Evolutionary conservation across 1,139 yeast species (phyloP).

Genomic region (Yamadazyma diospyri): DNA sequence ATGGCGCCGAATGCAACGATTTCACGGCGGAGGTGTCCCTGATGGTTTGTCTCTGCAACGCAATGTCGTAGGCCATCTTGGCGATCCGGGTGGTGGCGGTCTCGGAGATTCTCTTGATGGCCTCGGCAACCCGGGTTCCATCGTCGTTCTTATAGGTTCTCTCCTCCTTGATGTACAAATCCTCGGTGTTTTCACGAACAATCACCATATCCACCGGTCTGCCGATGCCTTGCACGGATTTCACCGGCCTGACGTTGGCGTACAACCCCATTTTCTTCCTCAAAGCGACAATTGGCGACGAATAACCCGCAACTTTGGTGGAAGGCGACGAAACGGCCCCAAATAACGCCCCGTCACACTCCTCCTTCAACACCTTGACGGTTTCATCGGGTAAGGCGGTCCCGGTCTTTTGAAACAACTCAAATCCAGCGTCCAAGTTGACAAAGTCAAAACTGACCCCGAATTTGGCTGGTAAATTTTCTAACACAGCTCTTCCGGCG

Average conservation of each 20-base stretch:
- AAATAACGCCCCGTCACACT: constrained; percentile 95
- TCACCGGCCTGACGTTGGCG: constrained; percentile 97
- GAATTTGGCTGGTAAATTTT: constrained; percentile 70
- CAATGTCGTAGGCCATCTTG: constrained; percentile 87
- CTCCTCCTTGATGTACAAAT: constrained; percentile 92
- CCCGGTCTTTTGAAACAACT: constrained; percentile 88
- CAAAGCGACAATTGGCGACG: constrained; percentile 96
- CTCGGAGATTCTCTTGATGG: constrained; percentile 93
- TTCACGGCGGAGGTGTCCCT: constrained; percentile 56
- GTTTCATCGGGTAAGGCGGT: constrained; percentile 93
- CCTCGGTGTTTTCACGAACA: constrained; percentile 98
- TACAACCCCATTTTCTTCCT: constrained; percentile 91
- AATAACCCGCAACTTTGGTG: constrained; percentile 90
- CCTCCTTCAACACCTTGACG: constrained; percentile 68
- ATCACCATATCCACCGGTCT: constrained; percentile 96
- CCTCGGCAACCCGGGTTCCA: constrained; percentile 88
- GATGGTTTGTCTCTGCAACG: constrained; percentile 81
- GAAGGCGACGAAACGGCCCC: constrained; percentile 98
- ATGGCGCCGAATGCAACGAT: constrained; percentile 50
- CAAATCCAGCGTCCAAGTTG: constrained; percentile 90
- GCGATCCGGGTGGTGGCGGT: constrained; percentile 83
- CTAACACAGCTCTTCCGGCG: constrained; percentile 82
- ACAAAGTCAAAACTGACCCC: constrained; percentile 83
- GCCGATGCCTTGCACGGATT: constrained; percentile 78
- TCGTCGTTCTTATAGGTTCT: constrained; percentile 64